Conservation (phyloP, 2,329 filamentous ascomycete genomes). For the Colletotrichum gigasporum region DNA sequence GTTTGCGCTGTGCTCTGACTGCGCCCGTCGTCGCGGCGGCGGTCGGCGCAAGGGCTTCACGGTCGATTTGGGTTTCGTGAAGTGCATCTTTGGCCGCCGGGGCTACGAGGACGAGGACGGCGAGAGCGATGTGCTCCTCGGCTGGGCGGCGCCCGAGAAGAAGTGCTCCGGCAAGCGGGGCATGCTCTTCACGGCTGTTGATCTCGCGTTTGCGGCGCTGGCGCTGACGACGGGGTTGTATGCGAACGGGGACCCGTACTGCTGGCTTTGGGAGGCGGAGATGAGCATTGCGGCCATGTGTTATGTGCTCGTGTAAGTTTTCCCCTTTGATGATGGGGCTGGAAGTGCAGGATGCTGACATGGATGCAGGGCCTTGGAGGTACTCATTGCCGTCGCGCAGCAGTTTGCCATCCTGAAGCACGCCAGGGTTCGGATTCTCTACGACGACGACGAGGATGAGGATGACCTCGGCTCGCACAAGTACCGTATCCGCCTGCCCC, state of each 20-base stretch:
- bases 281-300: neutral
- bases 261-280: neutral
- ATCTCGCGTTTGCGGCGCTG: neutral
- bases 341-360: neutral
- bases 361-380: neutral
- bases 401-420: conserved; percentile 18
- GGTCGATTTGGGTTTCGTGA: conserved; percentile 12
- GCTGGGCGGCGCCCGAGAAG: neutral
- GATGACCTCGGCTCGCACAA: conserved; percentile 16
- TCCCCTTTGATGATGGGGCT: no score
- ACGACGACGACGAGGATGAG: conserved; percentile 15
- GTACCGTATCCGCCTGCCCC: conserved; percentile 25
- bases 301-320: conserved; percentile 10
- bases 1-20: neutral
- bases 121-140: neutral
- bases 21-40: neutral
- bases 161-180: neutral
- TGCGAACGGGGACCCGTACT: neutral
- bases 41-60: neutral
- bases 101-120: neutral
- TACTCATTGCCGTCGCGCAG: conserved; percentile 6
- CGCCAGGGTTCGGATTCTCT: conserved; percentile 12
- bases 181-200: neutral
- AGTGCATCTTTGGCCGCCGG: conserved; percentile 20
- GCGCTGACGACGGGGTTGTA: neutral